Evolutionary conservation across 2,329 filamentous ascomycete species (phyloP).

Genomic region (Clarireedia paspali): DNA sequence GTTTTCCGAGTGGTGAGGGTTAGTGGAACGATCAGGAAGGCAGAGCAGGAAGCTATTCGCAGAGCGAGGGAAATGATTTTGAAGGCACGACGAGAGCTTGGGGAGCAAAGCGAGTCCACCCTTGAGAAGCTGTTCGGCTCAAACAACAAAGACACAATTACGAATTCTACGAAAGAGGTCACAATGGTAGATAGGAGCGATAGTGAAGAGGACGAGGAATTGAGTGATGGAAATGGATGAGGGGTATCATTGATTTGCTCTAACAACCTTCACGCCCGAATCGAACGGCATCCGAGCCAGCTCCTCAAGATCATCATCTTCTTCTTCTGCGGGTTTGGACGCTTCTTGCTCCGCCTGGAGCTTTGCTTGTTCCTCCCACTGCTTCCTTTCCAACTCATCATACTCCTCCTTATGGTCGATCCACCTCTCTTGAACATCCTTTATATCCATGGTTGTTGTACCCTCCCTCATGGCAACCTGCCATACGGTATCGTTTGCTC

Average conservation of each 20-base stretch:
- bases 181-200: conserved; percentile 40
- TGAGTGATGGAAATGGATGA: conserved; percentile 36
- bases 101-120: conserved; percentile 32
- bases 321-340: conserved; percentile 24
- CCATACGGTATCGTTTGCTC: conserved; percentile 95
- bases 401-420: conserved; percentile 82
- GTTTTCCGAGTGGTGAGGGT: conserved; percentile 80
- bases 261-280: conserved; percentile 53
- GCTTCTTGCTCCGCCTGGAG: conserved; percentile 34
- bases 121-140: conserved; percentile 34
- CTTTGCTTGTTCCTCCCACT: conserved; percentile 68
- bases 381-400: conserved; percentile 63
- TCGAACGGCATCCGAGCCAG: conserved; percentile 6
- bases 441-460: conserved; percentile 66
- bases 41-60: conserved; percentile 80
- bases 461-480: conserved; percentile 83
- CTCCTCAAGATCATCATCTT: conserved; percentile 22
- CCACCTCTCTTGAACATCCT: conserved; percentile 94
- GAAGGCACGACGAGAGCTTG: conserved; percentile 48
- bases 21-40: conserved; percentile 87
- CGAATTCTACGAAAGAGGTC: conserved; percentile 32
- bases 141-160: conserved; percentile 15
- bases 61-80: conserved; percentile 66
- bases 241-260: conserved; percentile 48
- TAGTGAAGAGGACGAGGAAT: conserved; percentile 39